Conservation (phyloP, 805 yeast genomes). For the Cyberlindnera xishuangbannaensis region DNA sequence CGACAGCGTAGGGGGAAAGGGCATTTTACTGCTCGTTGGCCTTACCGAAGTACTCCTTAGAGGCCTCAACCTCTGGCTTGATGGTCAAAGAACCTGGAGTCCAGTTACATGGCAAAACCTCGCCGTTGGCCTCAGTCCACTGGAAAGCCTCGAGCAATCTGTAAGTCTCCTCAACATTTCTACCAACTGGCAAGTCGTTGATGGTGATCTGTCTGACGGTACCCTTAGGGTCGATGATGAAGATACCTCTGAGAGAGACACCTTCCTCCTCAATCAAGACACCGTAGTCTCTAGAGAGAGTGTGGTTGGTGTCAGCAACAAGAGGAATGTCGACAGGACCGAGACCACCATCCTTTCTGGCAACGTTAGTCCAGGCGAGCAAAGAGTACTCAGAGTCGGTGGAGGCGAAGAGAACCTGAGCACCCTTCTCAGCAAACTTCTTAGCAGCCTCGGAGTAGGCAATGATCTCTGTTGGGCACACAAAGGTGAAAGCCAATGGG, state of each 20-base stretch:
- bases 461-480: conserved; percentile 98
- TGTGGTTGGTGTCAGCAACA: conserved; percentile 94
- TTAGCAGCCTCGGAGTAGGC: conserved; percentile 95
- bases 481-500: conserved; percentile 99
- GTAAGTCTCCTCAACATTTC: conserved; percentile 96
- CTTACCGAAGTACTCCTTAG: conserved; percentile 73
- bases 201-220: conserved; percentile 92
- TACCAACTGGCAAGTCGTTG: conserved; percentile 99
- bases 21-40: conserved; percentile 32
- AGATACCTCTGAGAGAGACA: conserved; percentile 95
- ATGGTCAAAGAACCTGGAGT: conserved; percentile 90
- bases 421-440: conserved; percentile 81
- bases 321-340: conserved; percentile 94
- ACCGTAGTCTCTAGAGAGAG: conserved; percentile 93
- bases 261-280: conserved; percentile 96
- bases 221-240: conserved; percentile 96
- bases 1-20: too few species aligned
- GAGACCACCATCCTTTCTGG: conserved; percentile 97
- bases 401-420: conserved; percentile 91
- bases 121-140: conserved; percentile 98
- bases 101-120: conserved; percentile 99
- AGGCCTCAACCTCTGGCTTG: conserved; percentile 71
- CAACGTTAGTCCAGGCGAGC: conserved; percentile 96
- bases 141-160: conserved; percentile 99
- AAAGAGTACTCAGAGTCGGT: conserved; percentile 98